Conservation (phyloP, 805 yeast species). For the Candida arabinofermentans region DNA sequence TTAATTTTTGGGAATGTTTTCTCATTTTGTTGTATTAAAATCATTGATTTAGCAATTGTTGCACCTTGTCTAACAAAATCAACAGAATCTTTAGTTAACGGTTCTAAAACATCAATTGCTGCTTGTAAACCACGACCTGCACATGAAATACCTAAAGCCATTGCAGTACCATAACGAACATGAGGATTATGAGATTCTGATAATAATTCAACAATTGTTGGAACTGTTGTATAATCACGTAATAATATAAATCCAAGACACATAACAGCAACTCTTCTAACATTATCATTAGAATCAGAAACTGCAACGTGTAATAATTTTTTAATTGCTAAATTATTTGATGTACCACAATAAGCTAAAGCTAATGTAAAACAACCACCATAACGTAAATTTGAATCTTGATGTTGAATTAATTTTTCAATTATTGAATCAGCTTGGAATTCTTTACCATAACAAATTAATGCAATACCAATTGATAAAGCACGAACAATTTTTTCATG, state of each 20-base stretch:
- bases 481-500: slow-evolving; percentile 95
- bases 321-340: slow-evolving; percentile 82
- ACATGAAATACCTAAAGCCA: slow-evolving; percentile 96
- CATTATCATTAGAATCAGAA: slow-evolving; percentile 93
- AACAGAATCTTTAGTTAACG: slow-evolving; percentile 87
- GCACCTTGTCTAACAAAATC: slow-evolving; percentile 99
- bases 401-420: slow-evolving; percentile 62
- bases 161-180: slow-evolving; percentile 95
- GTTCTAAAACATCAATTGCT: slow-evolving; percentile 89
- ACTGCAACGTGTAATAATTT: slow-evolving; percentile 89
- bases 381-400: slow-evolving; percentile 81
- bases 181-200: slow-evolving; percentile 96
- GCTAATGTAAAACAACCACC: slow-evolving; percentile 96
- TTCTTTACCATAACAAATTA: slow-evolving; percentile 82
- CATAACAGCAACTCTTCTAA: slow-evolving; percentile 92
- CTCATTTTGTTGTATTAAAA: slow-evolving; percentile 84
- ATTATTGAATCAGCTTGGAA: slow-evolving; percentile 71
- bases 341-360: slow-evolving; percentile 95
- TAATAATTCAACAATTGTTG: slow-evolving; percentile 88
- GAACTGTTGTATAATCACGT: slow-evolving; percentile 89
- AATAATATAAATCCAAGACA: slow-evolving; percentile 87
- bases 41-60: slow-evolving; percentile 85
- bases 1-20: slow-evolving; percentile 75
- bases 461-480: slow-evolving; percentile 84
- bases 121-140: slow-evolving; percentile 89